Evolutionary conservation across 768 basidiomycete species (phyloP), one percentile per base, ranked within the genome.

Genomic region (Pleurotus platypus): DNA sequence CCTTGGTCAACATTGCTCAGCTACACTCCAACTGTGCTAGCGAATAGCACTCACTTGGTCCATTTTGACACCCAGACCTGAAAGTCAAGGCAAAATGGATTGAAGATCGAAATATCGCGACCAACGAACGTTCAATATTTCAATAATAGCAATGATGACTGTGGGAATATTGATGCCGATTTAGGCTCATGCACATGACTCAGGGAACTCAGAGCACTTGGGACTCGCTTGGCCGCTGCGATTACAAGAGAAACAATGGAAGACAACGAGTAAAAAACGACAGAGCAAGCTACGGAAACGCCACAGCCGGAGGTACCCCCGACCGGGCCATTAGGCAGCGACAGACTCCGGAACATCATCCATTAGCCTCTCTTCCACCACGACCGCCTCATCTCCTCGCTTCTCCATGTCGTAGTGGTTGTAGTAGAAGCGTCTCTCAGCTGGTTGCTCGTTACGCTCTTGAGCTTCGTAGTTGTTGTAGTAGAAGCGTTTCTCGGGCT

Each of bases 1-100:
- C 50, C 50, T 53, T 53, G 50, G 50, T 53, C 39, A 53, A 53
- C 20, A 11, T 2, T 42, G 50, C 38, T 53, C 50, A 53, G 50
- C 42, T 4, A 20, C 15, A 18, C 6, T 40, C 27, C 18, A 15
- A 15, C 12, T 3, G n/a, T 39, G 38, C 8, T 13, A 22, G 8
- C 16, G 5, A 39, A 24, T 12, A 39, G 39, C 30, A 35, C 50
- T 53, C 50, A 53, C 50, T 53, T 53, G 50, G 22, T 53, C 50
- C 50, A 53, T 53, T 20, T 5, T 9, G 37, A 27, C 27, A 27
- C 30, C 30, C 30, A 35, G 9, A 35, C 11, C 30, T 30, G 9
- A 30, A 30, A 30, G 30, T 30, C 7, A 30, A 30, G 30, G 8
- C 9, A 30, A 30, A 6, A 30, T 5, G 9, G 30, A 24, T 24